Base-by-base conservation (phyloP, 2,329 filamentous ascomycete species). In the Periconia macrospinosa region DNA sequence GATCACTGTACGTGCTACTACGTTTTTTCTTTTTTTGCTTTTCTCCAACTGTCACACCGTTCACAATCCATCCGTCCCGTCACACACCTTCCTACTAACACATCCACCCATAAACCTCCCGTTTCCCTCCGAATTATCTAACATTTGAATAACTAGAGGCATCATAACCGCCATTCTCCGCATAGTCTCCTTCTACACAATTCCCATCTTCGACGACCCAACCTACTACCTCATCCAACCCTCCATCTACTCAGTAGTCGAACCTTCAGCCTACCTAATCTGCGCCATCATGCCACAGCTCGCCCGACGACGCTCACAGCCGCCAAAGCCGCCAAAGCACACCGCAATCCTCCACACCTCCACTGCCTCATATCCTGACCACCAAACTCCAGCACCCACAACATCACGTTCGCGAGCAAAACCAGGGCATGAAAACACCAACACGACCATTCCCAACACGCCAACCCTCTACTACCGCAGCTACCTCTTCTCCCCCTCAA, bases 221-320 rank as follows among this genome's bases (percentile, higher is more conserved):
- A 49, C 46, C 9, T 53, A 41, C 40, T 53, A 53, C n/a, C 45
- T 43, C 18, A 45, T 47, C 1, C 45, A 47, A 18, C 47, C 46
- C 9, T 41, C 48, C 42, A 46, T 53, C 14, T 53, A 50, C 47
- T 27, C 33, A n/a, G 23, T 53, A 20, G 46, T 49, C 41, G 46
- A 53, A 7, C 47, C 47, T 3, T 53, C 46, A n/a, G 44, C 44
- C 30, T 49, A 53, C 44, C 37, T 49, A 20, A 49, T 50, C 14
- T 44, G 30, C 23, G 47, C 20, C 27, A 53, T 46, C 13, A 48
- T 53, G 20, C 47, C 51, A 1, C 42, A 53, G n/a, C 42, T 49
- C 6, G 41, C 44, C 33, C 47, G 47, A 3, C 46, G 47, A 6
- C 17, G 45, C 40, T 7, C 45, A 20, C 33, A 40, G 13, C 2